phyloP scores from a whole-genome alignment of 2,329 filamentous ascomycete species.

The Graphilbum ipis-grandicollis region DNA sequence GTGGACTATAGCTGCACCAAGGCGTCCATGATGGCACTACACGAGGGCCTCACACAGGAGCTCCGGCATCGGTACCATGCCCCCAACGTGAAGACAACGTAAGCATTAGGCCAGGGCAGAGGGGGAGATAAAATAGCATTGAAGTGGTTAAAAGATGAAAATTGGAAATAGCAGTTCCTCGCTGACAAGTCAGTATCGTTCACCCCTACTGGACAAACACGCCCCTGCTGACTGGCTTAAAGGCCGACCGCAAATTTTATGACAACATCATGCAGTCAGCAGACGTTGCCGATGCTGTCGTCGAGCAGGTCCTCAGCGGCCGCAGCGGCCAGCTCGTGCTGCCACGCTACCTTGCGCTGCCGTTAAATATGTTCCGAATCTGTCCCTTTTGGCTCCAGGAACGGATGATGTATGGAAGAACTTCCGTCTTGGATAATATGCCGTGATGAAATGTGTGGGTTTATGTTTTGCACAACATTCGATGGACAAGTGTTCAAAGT shows the following conservation, averaged over 20 bases:
- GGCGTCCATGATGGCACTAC: conserved; percentile 47
- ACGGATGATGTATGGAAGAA: too few species aligned
- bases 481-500: too few species aligned
- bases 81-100: conserved; percentile 38
- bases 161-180: background rate
- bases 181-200: background rate
- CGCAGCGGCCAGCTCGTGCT: conserved; percentile 37
- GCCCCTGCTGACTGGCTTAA: conserved; percentile 18
- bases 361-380: conserved; percentile 26
- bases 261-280: conserved; percentile 38
- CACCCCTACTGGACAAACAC: conserved; percentile 6
- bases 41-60: conserved; percentile 46
- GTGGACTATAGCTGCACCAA: conserved; percentile 53
- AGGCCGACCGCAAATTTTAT: conserved; percentile 46
- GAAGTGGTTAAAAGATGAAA: too few species aligned
- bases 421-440: too few species aligned
- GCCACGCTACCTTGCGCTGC: conserved; percentile 24
- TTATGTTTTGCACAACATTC: too few species aligned
- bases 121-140: too few species aligned
- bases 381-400: conserved; percentile 22
- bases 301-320: conserved; percentile 39
- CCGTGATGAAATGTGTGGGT: too few species aligned
- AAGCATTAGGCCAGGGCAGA: too few species aligned
- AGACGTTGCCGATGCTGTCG: conserved; percentile 46
- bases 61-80: conserved; percentile 42